Base-by-base conservation (phyloP, 495 filamentous ascomycete genomes). In the Hyaloscypha hepaticicola region DNA sequence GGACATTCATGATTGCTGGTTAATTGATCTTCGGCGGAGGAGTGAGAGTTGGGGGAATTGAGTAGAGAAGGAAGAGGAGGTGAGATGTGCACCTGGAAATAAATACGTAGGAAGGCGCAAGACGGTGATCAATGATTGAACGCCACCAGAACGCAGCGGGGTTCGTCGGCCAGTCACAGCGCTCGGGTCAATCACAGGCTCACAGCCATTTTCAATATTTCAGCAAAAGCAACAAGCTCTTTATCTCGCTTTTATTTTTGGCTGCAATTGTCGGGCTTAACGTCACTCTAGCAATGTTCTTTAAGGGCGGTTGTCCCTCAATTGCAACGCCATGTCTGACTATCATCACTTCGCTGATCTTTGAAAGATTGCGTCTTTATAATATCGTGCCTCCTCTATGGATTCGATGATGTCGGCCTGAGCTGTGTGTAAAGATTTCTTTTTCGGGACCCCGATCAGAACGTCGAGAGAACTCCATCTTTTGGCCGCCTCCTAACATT, bases 401-500 rank as follows among this genome's bases (percentile, higher is more conserved):
- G 93, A 97, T 76, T 99, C 95, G 41, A 97, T 73, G 70, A 99
- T 97, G 78, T 99, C 95, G 64, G 88, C 86, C 65, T 84, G 83
- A 0, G 95, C 95, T 75, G 94, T 82, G 79, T 99, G 95, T 21
- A 90, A 77, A 53, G 80, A 82, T 66, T 83, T 82, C 78, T 99
- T 99, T 58, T 68, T 71, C 3, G 95, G 95, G 19, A 83, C 85
- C 48, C 76, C 74, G 55, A 70, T 63, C 57, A 91, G 64, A 29
- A 92, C 69, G 34, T 85, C 81, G 29, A 79, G 74, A 19, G 82
- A 79, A 45, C 87, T 88, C 95, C 95, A 99, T 58, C 93, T 81
- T 53, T 86, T 83, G 8, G 87, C 90, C 21, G 88, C 92, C 76
- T 99, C 95, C 77, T n/a, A n/a, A n/a, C n/a, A n/a, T n/a, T n/a